Evolutionary conservation across 1,284 basidiomycete species (phyloP).

Genomic region (Quambalaria eucalypti): DNA sequence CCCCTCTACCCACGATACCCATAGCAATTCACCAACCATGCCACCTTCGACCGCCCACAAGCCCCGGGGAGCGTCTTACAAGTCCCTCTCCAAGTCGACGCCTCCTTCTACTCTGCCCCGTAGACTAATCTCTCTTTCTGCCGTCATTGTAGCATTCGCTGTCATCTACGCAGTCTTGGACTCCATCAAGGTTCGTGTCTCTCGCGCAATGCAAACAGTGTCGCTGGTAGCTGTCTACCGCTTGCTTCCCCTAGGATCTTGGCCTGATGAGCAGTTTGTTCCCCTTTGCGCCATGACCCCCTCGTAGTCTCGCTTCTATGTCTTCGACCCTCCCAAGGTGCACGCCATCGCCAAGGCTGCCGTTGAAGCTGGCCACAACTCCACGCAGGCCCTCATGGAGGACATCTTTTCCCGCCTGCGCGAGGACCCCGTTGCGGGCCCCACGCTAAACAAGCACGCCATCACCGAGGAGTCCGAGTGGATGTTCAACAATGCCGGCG

Average conservation of each 20-base stretch:
- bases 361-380: constrained; percentile 26
- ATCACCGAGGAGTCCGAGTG: constrained; percentile 59
- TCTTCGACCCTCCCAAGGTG: constrained; percentile 36
- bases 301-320: constrained; percentile 26
- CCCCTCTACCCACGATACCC: too few species aligned
- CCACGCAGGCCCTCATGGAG: constrained; percentile 37
- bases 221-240: neutral
- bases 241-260: neutral
- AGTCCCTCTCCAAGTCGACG: too few species aligned
- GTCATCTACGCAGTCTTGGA: neutral
- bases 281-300: too few species aligned
- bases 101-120: too few species aligned
- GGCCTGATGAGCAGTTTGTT: too few species aligned
- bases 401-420: constrained; percentile 31
- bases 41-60: too few species aligned
- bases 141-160: too few species aligned
- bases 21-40: too few species aligned
- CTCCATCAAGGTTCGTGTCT: neutral
- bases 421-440: constrained; percentile 27
- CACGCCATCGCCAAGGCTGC: constrained; percentile 26
- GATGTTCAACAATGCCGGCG: constrained; percentile 96
- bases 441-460: constrained; percentile 34
- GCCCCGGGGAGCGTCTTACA: too few species aligned
- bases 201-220: neutral
- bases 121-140: too few species aligned